Evolutionary conservation across 768 basidiomycete species (phyloP), one percentile per base, ranked within the genome.

Genomic region (Tephrocybe sp.): DNA sequence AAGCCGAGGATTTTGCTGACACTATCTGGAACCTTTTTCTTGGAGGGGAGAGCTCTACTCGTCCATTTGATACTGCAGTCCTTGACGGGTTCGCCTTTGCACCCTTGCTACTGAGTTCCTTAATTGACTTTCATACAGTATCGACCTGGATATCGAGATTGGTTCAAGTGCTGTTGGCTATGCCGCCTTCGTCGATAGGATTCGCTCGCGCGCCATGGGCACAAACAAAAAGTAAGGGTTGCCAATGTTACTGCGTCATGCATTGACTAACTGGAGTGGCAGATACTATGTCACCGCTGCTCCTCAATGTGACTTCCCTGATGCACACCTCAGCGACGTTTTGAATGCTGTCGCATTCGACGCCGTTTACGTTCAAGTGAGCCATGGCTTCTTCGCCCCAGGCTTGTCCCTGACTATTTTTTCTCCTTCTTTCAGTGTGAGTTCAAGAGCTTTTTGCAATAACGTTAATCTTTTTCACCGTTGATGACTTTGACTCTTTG

Each of bases 101-200:
- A 10, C 4, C 3, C 32, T 21, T 15, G 32, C 32, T 15, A 10
- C 10, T 18, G 42, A 18, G 14, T 48, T 12, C 34, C 4, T 17
- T 44, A 17, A 38, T 40, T 34, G 20, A 20, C 30, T 2, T 15
- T 17, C 20, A 15, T 15, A 6, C 26, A 77, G 75, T 39, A 56
- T 85, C 47, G 86, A 86, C 63, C 63, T 87, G 26, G 85, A 86
- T 59, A 82, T 87, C 42, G 85, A 87, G 65, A 77, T 80, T 15
- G 84, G 84, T 12, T 65, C 65, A 38, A 69, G 70, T 41, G 65
- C 69, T 2, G 72, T n/a, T n/a, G n/a, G 74, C 21, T 80, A 72
- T 50, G 69, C 68, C 12, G 73, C 78, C 2, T 82, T 83, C 42
- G 73, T 82, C 34, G 77, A 58, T 45, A 65, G 68, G 46, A 70